These are phyloP conservation scores for Bipolaris zeicola DNA, from an alignment of 2,329 filamentous ascomycete species.

Conservation along the genomic window DNA sequence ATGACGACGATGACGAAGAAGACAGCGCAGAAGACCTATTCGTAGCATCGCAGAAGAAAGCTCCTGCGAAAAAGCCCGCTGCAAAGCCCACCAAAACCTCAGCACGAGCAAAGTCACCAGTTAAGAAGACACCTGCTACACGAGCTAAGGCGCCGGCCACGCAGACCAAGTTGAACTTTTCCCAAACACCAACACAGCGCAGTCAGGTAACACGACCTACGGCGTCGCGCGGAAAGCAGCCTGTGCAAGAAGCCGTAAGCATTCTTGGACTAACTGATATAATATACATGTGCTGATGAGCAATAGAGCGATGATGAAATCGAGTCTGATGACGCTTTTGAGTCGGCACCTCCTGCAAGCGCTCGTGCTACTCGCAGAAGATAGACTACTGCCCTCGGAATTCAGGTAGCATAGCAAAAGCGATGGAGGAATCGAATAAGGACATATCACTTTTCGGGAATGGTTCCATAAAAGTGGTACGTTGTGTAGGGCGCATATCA, in stretches of 20 bases:
- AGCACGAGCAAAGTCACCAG: constrained; percentile 32
- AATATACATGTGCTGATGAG: constrained; percentile 11
- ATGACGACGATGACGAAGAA: constrained; percentile 54
- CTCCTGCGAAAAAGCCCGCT: constrained; percentile 36
- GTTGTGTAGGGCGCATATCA: constrained; percentile 1
- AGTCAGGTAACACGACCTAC: constrained; percentile 37
- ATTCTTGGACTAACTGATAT: not conserved
- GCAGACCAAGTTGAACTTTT: constrained; percentile 52
- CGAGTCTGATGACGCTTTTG: constrained; percentile 50
- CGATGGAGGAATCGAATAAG: not conserved
- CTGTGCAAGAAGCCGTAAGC: constrained; percentile 49
- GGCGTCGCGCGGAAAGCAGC: constrained; percentile 35
- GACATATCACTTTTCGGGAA: not conserved
- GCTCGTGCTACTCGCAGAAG: constrained; percentile 35
- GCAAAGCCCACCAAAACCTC: constrained; percentile 22
- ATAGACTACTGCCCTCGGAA: constrained; percentile 6
- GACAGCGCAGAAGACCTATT: constrained; percentile 56
- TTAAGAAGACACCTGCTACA: constrained; percentile 32
- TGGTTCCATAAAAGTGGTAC: not conserved
- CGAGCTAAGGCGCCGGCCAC: constrained; percentile 32
- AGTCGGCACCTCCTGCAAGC: constrained; percentile 35
- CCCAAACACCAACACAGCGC: constrained; percentile 45
- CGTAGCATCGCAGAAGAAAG: constrained; percentile 42
- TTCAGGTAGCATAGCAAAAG: too few species aligned
- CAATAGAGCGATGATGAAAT: constrained; percentile 51